Conservation (phyloP, 352 stramenopile species). For the Phytophthora citricola region DNA sequence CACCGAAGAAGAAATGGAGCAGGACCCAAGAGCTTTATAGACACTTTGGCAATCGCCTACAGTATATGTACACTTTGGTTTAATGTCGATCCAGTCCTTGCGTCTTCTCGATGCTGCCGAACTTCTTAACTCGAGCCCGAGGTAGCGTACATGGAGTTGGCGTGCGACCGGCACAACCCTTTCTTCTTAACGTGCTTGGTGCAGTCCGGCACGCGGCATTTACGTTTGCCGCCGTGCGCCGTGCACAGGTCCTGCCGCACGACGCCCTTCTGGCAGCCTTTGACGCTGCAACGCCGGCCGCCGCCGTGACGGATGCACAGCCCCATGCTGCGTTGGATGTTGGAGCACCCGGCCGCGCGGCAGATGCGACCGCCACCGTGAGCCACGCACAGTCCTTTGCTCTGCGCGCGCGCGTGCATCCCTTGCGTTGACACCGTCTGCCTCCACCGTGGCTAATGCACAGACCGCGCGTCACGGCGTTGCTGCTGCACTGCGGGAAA, state of each 20-base stretch:
- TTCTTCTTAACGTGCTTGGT: constrained; percentile 91
- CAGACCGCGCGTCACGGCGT: constrained; percentile 80
- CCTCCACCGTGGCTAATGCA: constrained; percentile 86
- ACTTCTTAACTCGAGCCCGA: constrained; percentile 24
- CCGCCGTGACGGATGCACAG: constrained; percentile 90
- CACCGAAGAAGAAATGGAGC: no score
- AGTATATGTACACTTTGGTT: constrained; percentile 32
- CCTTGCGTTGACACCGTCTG: constrained; percentile 82
- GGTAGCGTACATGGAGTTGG: constrained; percentile 62
- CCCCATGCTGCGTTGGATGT: constrained; percentile 89
- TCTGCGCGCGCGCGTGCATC: constrained; percentile 83
- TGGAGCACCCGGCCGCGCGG: constrained; percentile 77
- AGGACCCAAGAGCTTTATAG: not conserved
- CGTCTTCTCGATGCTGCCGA: no score
- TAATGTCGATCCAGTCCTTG: constrained; percentile 16
- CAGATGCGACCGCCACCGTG: constrained; percentile 86
- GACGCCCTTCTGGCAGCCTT: constrained; percentile 85
- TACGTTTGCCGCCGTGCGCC: constrained; percentile 86
- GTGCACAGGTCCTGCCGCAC: constrained; percentile 88
- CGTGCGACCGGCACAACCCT: constrained; percentile 76
- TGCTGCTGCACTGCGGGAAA: constrained; percentile 76
- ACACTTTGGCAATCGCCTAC: constrained; percentile 17
- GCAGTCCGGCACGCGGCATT: constrained; percentile 81
- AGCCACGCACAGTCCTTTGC: constrained; percentile 84
- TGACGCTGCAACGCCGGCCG: constrained; percentile 81